Conservation (phyloP, 768 basidiomycete species). For the Suillus ampliporus region DNA sequence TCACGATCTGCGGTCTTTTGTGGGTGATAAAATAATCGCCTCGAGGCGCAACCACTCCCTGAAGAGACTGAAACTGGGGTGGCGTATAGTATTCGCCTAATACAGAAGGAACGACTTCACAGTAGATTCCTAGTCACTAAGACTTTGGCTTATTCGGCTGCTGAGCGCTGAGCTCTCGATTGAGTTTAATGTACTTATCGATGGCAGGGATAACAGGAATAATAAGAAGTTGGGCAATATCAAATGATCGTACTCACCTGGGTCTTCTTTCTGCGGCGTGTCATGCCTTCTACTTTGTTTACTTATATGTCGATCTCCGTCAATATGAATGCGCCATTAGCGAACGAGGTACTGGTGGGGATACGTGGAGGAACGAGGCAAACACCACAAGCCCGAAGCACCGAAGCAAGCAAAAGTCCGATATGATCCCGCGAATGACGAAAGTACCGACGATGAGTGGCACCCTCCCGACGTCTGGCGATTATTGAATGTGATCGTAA, state of each 20-base stretch:
- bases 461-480: too few relatives aligned
- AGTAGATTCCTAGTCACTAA: not conserved
- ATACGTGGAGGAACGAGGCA: not conserved
- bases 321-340: not conserved
- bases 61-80: not conserved
- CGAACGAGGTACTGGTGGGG: not conserved
- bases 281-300: not conserved
- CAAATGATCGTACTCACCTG: not conserved
- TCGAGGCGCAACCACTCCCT: not conserved
- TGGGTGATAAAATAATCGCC: slow-evolving; percentile 9
- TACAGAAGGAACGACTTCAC: not conserved
- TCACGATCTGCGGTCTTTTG: not conserved
- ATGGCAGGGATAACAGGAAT: not conserved
- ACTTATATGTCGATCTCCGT: not conserved
- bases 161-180: not conserved
- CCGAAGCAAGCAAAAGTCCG: not conserved
- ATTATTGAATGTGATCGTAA: too few relatives aligned
- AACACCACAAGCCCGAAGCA: not conserved
- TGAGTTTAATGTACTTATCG: not conserved
- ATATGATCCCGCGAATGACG: too few relatives aligned
- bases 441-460: too few relatives aligned
- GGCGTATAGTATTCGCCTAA: not conserved
- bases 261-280: not conserved
- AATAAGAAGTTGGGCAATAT: not conserved
- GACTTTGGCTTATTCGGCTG: not conserved